Percentiles rank a stretch among this genome's conserved stretches.
Evolutionary conservation across 106 monocot genomes (phyloP).

Genomic region (Triglochin maritima): DNA sequence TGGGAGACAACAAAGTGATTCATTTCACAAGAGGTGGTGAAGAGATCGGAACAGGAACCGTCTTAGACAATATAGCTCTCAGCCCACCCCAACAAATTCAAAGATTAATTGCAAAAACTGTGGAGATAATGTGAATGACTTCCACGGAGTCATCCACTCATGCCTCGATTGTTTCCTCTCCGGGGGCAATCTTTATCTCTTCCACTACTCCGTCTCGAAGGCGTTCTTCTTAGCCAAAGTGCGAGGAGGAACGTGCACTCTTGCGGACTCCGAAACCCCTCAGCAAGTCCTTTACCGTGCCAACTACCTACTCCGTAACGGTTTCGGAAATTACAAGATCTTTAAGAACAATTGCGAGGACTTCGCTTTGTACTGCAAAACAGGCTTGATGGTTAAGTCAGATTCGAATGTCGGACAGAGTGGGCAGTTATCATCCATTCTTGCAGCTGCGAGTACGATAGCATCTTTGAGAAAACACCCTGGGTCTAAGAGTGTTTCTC

Average conservation of each 20-base stretch:
- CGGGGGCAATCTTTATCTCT: conserved; percentile 53
- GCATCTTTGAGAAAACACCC: too few relatives aligned
- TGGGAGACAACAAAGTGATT: conserved; percentile 49
- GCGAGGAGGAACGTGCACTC: conserved; percentile 64
- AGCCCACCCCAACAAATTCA: conserved; percentile 24
- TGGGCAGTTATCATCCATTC: too few relatives aligned
- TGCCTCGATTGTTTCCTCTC: conserved; percentile 59
- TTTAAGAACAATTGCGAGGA: conserved; percentile 78
- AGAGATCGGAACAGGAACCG: conserved; percentile 60
- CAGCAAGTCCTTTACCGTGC: conserved; percentile 38
- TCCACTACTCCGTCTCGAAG: conserved; percentile 44
- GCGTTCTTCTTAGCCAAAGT: conserved; percentile 66
- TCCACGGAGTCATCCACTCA: conserved; percentile 44
- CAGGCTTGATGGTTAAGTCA: conserved; percentile 39
- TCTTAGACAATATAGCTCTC: conserved; percentile 30
- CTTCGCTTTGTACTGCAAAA: conserved; percentile 76
- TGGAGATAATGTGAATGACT: conserved; percentile 1
- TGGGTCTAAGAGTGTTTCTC: too few relatives aligned
- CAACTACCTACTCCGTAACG: conserved; percentile 33
- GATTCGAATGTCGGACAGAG: conserved; percentile 53
- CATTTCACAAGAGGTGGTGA: conserved; percentile 62
- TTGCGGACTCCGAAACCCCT: conserved; percentile 34
- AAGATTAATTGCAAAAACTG: conserved; percentile 11
- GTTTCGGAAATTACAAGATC: conserved; percentile 58
- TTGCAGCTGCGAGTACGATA: too few relatives aligned